Evolutionary conservation across 768 basidiomycete genomes (phyloP), one percentile per base, ranked within the genome.

Genomic region (Nidula microcarpa): DNA sequence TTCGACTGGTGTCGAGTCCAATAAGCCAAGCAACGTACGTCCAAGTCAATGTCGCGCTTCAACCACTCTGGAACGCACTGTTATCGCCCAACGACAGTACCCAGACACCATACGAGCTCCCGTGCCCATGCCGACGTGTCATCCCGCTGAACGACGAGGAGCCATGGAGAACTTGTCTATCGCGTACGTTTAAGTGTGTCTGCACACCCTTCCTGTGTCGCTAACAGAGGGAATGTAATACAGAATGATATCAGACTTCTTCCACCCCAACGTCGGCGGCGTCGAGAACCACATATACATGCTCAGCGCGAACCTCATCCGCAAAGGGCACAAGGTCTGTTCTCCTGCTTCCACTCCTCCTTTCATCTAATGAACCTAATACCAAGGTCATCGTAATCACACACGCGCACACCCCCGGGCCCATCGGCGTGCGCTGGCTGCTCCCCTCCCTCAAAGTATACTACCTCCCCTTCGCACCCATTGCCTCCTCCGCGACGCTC

Each of bases 211-310:
- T 17, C 14, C 11, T 17, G 6, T 9, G 6, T 33, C 36, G 8
- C 18, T 43, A 32, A 44, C 47, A 13, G n/a, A 23, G 23, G 4
- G 23, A 23, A 23, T 23, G 23, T 23, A 23, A 23, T 50, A 33
- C 53, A 96, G 94, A 44, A 94, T 98, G 91, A 84, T 98, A 53
- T 90, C 87, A 41, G 97, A 99, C 72, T 99, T 98, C 75, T 99
- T 98, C 72, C 85, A 91, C 63, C 97, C 97, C 0, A 78, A 82
- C 53, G 87, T 95, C 2, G 97, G 97, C 3, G 97, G 97, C 6
- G 96, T 99, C 33, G 97, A 98, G 71, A 95, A 86, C 55, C 94
- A 97, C 68, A 95, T 98, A 36, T 98, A 92, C 70, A 91, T 91
- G 82, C 79, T 99, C 46, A 86, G 87, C 53, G 85, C 89, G 16